A percentile compares a stretch with the other conserved stretches of the same genome.
Evolutionary conservation across 805 yeast species (phyloP).

Genomic region (Sugiyamaella chiloensis): DNA sequence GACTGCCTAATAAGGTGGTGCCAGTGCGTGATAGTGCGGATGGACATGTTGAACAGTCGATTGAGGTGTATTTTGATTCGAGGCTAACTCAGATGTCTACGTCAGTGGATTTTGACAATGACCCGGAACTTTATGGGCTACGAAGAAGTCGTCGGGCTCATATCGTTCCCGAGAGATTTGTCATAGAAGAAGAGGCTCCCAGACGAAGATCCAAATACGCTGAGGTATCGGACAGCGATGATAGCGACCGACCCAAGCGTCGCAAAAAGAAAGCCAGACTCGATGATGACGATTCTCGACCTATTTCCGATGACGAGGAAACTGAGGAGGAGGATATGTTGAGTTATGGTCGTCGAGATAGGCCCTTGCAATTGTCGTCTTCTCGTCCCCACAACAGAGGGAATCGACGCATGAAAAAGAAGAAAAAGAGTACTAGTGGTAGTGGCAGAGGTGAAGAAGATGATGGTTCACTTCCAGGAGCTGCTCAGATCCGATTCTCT

Average conservation of each 20-base stretch:
- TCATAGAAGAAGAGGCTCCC: slow-evolving; percentile 20
- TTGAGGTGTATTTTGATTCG: too few relatives aligned
- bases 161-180: slow-evolving; percentile 30
- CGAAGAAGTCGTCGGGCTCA: slow-evolving; percentile 40
- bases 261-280: slow-evolving; percentile 27
- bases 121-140: slow-evolving; percentile 43
- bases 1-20: too few relatives aligned
- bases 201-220: slow-evolving; percentile 16
- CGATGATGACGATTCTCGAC: slow-evolving; percentile 22
- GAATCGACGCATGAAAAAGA: not conserved
- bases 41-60: too few relatives aligned
- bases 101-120: slow-evolving; percentile 22
- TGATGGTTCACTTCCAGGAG: not conserved
- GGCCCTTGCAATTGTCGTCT: too few relatives aligned
- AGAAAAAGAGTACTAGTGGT: too few relatives aligned
- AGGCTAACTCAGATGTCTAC: slow-evolving; percentile 5
- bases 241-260: slow-evolving; percentile 26
- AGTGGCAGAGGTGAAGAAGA: slow-evolving; percentile 20
- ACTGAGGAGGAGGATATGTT: slow-evolving; percentile 29
- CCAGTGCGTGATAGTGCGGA: too few relatives aligned
- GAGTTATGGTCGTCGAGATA: slow-evolving; percentile 14
- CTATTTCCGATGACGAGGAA: slow-evolving; percentile 29
- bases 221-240: slow-evolving; percentile 26
- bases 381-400: not conserved
- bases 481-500: slow-evolving; percentile 56